phyloP scores from a whole-genome alignment of 306 rosid genomes.

The Astragalus glycyphyllos region DNA sequence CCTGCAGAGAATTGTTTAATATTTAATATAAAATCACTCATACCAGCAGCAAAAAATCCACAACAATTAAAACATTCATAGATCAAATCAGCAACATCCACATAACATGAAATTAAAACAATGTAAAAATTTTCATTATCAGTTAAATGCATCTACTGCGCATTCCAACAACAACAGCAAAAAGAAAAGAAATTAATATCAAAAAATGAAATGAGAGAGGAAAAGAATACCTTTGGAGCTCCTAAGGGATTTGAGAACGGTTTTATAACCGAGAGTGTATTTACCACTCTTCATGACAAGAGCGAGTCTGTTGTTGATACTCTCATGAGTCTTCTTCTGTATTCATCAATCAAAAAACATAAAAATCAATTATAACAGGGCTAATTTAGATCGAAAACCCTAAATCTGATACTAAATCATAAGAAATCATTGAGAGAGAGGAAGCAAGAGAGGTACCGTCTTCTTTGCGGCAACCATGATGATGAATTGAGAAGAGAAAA shows the following conservation, averaged over 20 bases:
- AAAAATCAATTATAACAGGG: background rate
- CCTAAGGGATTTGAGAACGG: constrained; percentile 76
- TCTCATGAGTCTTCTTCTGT: constrained; percentile 91
- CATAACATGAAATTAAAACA: background rate
- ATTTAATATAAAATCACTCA: background rate
- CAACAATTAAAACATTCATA: background rate
- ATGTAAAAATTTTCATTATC: background rate
- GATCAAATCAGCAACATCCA: background rate
- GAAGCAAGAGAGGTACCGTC: constrained; percentile 44
- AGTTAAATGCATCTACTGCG: background rate
- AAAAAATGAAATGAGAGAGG: background rate
- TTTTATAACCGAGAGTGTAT: constrained; percentile 76
- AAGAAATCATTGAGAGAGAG: background rate
- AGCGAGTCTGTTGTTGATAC: constrained; percentile 86
- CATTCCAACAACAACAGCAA: background rate
- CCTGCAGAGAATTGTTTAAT: constrained; percentile 43
- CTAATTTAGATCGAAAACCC: background rate
- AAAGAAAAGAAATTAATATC: no score
- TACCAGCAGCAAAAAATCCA: background rate
- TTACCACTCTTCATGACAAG: constrained; percentile 94
- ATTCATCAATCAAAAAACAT: background rate
- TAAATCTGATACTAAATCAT: background rate
- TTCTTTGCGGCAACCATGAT: constrained; percentile 72
- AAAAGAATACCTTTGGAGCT: constrained; percentile 62
- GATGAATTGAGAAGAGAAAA: background rate